Percentiles rank a stretch among this genome's conserved stretches.
phyloP scores from a whole-genome alignment of 2,329 filamentous ascomycete genomes.

The Zalaria sp. region DNA sequence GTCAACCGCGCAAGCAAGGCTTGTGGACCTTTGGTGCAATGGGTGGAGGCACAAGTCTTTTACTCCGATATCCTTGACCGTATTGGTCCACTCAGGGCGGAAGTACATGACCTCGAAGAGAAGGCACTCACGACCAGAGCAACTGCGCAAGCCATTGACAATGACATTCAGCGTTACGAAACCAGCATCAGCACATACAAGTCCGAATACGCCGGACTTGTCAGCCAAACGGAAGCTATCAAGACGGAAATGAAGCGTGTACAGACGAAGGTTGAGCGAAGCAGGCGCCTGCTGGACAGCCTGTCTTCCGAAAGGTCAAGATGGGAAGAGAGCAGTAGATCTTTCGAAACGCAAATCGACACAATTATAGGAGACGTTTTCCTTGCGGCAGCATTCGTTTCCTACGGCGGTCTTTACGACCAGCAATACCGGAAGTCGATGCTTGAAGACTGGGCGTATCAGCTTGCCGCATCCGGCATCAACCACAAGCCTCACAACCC shows the following conservation, averaged over 20 bases:
- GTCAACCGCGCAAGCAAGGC: conserved; percentile 95
- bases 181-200: conserved; percentile 90
- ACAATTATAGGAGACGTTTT: conserved; percentile 93
- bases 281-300: conserved; percentile 85
- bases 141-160: conserved; percentile 79
- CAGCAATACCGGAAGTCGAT: conserved; percentile 96
- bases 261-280: conserved; percentile 95
- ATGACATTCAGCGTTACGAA: conserved; percentile 72
- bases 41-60: conserved; percentile 91
- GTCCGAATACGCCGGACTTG: conserved; percentile 85
- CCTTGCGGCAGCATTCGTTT: conserved; percentile 90
- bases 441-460: conserved; percentile 94
- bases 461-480: conserved; percentile 85
- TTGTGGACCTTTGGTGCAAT: conserved; percentile 91
- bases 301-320: conserved; percentile 82
- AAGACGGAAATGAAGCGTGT: conserved; percentile 93
- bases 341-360: conserved; percentile 94
- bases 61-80: conserved; percentile 96
- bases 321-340: conserved; percentile 96
- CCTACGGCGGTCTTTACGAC: conserved; percentile 93
- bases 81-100: conserved; percentile 80
- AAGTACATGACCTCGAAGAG: conserved; percentile 76
- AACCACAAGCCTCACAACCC: conserved; percentile 88
- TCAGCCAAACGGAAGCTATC: conserved; percentile 94
- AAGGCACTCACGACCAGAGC: conserved; percentile 85